These are phyloP conservation scores for Trifolium repens DNA, from an alignment of 306 rosid species.

Conservation along the genomic window DNA sequence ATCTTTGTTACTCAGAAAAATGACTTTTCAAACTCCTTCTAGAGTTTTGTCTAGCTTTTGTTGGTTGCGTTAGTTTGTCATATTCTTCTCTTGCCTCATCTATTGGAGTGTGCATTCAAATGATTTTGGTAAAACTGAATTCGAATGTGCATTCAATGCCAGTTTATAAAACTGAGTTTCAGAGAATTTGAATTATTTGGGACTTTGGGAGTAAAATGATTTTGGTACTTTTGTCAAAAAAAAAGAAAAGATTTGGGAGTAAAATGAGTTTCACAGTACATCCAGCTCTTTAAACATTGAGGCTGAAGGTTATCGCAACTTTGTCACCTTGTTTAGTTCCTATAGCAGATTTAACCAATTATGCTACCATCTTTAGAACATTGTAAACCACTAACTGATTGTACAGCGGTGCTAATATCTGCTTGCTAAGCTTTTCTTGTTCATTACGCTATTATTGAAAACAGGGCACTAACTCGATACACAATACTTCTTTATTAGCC, in stretches of 20 bases:
- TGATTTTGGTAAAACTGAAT: neutral
- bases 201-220: neutral
- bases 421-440: neutral
- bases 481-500: constrained; percentile 24
- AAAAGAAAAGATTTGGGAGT: neutral
- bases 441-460: neutral
- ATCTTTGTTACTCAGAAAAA: neutral
- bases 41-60: neutral
- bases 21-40: neutral
- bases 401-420: neutral
- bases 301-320: neutral
- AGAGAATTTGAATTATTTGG: neutral
- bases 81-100: neutral
- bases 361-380: neutral
- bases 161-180: neutral
- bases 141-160: neutral
- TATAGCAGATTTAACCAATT: neutral
- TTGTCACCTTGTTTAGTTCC: neutral
- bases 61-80: neutral
- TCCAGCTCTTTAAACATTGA: too few species aligned
- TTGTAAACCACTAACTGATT: neutral
- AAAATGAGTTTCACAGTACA: neutral
- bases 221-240: too few species aligned
- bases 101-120: neutral
- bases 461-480: constrained; percentile 1